A percentile compares a stretch with the other conserved stretches of the same genome.
Evolutionary conservation across 495 filamentous ascomycete genomes (phyloP).

Genomic region (Jackrogersella minutella): DNA sequence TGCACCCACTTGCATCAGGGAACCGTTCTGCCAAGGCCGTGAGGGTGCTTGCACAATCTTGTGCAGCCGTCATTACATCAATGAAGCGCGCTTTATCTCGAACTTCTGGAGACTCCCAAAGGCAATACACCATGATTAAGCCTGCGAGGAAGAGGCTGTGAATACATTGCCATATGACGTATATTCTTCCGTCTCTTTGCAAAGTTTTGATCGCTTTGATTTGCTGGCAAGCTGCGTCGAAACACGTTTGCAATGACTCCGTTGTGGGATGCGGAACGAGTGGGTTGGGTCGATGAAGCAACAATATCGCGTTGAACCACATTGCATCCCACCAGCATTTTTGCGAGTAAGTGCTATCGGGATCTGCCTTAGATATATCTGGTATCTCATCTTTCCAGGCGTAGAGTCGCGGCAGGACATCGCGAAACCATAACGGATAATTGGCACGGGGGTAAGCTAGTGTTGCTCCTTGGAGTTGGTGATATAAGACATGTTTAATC

Average conservation of each 20-base stretch:
- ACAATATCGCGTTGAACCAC: slow-evolving; percentile 31
- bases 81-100: slow-evolving; percentile 28
- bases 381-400: slow-evolving; percentile 39
- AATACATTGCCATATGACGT: slow-evolving; percentile 38
- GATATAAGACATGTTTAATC: slow-evolving; percentile 39
- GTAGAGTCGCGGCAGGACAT: slow-evolving; percentile 38
- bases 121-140: slow-evolving; percentile 34
- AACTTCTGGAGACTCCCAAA: slow-evolving; percentile 40
- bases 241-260: slow-evolving; percentile 33
- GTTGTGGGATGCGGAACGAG: slow-evolving; percentile 27
- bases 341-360: slow-evolving; percentile 36
- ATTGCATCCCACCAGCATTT: slow-evolving; percentile 41
- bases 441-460: slow-evolving; percentile 38
- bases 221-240: slow-evolving; percentile 37
- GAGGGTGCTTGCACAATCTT: slow-evolving; percentile 38
- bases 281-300: slow-evolving; percentile 40
- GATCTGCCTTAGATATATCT: slow-evolving; percentile 31
- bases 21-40: slow-evolving; percentile 39
- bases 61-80: slow-evolving; percentile 29
- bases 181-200: slow-evolving; percentile 38
- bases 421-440: slow-evolving; percentile 36
- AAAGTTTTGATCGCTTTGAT: slow-evolving; percentile 36
- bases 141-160: slow-evolving; percentile 40
- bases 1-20: slow-evolving; percentile 36
- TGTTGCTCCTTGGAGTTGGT: slow-evolving; percentile 28